Base-by-base conservation (phyloP, 257 asterid species). In the Plantago elongata region DNA sequence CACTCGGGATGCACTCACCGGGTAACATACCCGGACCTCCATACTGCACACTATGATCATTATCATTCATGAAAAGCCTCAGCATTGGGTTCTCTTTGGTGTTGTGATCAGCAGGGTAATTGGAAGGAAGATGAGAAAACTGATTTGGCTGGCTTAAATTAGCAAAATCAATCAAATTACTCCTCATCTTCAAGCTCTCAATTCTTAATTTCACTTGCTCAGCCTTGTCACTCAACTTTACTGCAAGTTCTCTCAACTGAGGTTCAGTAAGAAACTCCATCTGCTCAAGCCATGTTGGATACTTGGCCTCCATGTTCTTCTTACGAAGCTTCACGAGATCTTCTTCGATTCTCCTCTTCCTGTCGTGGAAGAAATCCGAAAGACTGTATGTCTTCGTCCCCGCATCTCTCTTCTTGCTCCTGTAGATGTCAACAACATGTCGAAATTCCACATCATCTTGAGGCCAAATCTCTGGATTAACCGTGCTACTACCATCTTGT, bases 401-500 rank as follows among this genome's bases (percentile, higher is more conserved):
- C 5, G 69, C 54, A 4, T 71, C 80, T 44, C 51, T 65, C 44
- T 57, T 51, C 72, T 67, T 78, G 66, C 59, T 60, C 43, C 47
- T 68, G 70, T 81, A 78, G 14, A 57, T 34, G 1, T 62, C 68
- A 11, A 81, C 69, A 0, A 81, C 22, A 4, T 58, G 60, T 14
- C 60, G 44, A 12, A 69, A 65, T 34, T 65, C 75, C 4, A 66
- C 59, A 0, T 60, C 47, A 17, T 72, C 66, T 44, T 71, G 52
- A 18, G 87, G 83, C 84, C 84, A 81, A 7, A 74, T 56, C 34
- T 74, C 79, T 3, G 75, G 68, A n/a, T 68, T 74, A 3, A 18
- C 7, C 1, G 64, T 13, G 27, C 27, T 13, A 2, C 54, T 57
- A 7, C 72, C 69, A 16, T 68, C 71, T 27, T 74, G 76, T 52